Conservation (phyloP, 108 stramenopile genomes). For the Skeletonema menzelii region DNA sequence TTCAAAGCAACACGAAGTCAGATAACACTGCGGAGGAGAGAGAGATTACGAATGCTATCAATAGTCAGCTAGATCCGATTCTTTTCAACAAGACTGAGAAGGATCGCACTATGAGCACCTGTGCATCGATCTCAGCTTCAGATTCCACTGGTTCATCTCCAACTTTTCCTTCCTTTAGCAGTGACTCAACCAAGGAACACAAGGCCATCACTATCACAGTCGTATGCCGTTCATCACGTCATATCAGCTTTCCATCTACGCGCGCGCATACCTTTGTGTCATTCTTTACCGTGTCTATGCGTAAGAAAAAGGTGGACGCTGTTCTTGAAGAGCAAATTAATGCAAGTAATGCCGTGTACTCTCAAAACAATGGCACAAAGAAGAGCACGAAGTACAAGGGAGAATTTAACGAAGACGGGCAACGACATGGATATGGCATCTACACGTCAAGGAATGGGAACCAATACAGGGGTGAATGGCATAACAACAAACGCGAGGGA, state of each 20-base stretch:
- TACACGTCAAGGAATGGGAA: slow-evolving; percentile 43
- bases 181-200: slow-evolving; percentile 35
- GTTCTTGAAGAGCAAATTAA: slow-evolving; percentile 30
- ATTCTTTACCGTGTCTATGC: slow-evolving; percentile 28
- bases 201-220: slow-evolving; percentile 42
- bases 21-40: neutral
- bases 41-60: neutral
- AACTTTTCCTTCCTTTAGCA: slow-evolving; percentile 4
- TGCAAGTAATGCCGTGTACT: neutral
- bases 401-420: slow-evolving; percentile 28
- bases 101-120: neutral
- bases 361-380: neutral
- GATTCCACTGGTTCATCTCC: neutral
- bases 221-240: slow-evolving; percentile 28
- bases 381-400: slow-evolving; percentile 34
- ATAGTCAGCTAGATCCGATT: neutral
- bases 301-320: slow-evolving; percentile 33
- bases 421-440: slow-evolving; percentile 46
- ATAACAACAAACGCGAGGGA: slow-evolving; percentile 34
- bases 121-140: slow-evolving; percentile 1
- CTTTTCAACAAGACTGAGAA: neutral
- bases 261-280: slow-evolving; percentile 27
- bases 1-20: neutral
- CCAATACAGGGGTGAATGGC: slow-evolving; percentile 43
- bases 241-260: slow-evolving; percentile 28